Percentiles rank a stretch among this genome's conserved stretches.
Evolutionary conservation across 495 filamentous ascomycete species (phyloP).

Genomic region (Trichoderma asperelloides): DNA sequence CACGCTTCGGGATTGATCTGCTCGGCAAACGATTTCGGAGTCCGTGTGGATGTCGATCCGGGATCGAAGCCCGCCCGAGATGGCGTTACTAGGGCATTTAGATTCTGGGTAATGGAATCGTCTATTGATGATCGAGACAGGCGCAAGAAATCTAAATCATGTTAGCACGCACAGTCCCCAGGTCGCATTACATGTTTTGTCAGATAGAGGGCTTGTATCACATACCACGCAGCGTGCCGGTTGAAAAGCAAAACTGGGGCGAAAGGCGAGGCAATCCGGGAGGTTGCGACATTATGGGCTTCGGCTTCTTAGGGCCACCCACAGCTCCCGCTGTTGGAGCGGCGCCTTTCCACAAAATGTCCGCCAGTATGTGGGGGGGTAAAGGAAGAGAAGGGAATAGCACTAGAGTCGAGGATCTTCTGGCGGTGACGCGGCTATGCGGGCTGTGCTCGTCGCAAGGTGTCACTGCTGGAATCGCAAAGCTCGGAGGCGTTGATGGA

Average conservation of each 20-base stretch:
- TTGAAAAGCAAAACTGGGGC: slow-evolving; percentile 91
- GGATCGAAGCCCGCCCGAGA: slow-evolving; percentile 67
- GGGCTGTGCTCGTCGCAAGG: background rate
- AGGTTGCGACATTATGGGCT: slow-evolving; percentile 52
- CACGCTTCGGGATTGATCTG: slow-evolving; percentile 56
- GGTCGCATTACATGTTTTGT: background rate
- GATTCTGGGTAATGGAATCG: slow-evolving; percentile 84
- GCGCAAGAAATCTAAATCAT: slow-evolving; percentile 73
- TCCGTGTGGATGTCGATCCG: slow-evolving; percentile 52
- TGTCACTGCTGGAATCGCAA: background rate
- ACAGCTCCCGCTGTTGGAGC: slow-evolving; percentile 14
- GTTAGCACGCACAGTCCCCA: background rate
- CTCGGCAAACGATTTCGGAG: slow-evolving; percentile 42
- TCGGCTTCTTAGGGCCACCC: slow-evolving; percentile 12
- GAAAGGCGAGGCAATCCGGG: slow-evolving; percentile 56
- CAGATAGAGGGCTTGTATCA: background rate
- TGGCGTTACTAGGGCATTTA: slow-evolving; percentile 84
- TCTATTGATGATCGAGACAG: slow-evolving; percentile 79
- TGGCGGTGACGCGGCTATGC: background rate
- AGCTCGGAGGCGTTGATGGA: background rate
- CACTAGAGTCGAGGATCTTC: background rate
- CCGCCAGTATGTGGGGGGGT: slow-evolving; percentile 26
- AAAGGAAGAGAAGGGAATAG: background rate
- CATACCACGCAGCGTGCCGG: slow-evolving; percentile 70
- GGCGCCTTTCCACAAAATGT: slow-evolving; percentile 36